phyloP scores from a whole-genome alignment of 345 rosid genomes.

The Syzygium grande region DNA sequence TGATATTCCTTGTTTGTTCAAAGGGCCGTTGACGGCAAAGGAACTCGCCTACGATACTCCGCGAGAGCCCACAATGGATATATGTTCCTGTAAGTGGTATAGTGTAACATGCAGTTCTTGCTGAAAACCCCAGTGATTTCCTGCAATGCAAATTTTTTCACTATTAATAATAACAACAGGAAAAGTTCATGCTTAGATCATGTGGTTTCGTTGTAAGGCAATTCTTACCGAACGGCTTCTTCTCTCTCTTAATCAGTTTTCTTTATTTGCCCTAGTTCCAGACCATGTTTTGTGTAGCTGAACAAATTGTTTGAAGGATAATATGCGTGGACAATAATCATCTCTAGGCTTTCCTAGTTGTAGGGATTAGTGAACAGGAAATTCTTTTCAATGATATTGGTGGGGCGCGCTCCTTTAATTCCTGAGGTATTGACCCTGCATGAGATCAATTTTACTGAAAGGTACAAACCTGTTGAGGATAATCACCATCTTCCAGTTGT shows the following conservation, averaged over 20 bases:
- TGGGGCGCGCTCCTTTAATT: not conserved
- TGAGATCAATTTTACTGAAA: not conserved
- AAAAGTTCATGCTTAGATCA: not conserved
- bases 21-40: not conserved
- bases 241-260: not conserved
- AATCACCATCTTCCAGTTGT: conserved; percentile 52
- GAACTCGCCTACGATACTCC: not conserved
- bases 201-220: not conserved
- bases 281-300: not conserved
- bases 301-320: not conserved
- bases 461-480: conserved; percentile 43
- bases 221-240: not conserved
- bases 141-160: not conserved
- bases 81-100: conserved; percentile 10
- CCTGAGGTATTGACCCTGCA: not conserved
- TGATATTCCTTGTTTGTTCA: not conserved
- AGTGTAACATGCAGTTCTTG: conserved; percentile 38
- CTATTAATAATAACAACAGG: too few relatives aligned
- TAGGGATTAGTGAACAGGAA: not conserved
- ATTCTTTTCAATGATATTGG: not conserved
- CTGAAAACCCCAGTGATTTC: not conserved
- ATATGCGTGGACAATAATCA: not conserved
- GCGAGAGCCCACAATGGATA: not conserved
- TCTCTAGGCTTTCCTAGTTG: not conserved
- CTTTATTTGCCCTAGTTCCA: not conserved